Evolutionary conservation across 129 eudicot species (phyloP).

Genomic region (Mikania micrantha): DNA sequence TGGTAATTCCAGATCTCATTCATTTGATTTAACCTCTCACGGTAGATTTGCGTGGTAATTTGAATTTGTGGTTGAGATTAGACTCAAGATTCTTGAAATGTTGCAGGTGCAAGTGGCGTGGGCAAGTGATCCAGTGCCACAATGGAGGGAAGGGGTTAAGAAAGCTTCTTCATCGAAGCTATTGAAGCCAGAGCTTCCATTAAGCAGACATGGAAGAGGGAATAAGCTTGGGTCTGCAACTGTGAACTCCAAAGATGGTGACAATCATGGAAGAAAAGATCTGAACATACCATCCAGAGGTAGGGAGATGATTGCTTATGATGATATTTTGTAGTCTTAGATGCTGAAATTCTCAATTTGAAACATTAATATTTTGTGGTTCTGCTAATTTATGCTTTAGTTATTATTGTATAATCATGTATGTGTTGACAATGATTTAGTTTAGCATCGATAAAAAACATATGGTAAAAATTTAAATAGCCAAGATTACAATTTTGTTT

Average conservation of each 20-base stretch:
- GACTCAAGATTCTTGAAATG: not conserved
- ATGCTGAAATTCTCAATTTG: not conserved
- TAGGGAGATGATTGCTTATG: constrained; percentile 90
- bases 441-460: no score
- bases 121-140: constrained; percentile 69
- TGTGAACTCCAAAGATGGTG: constrained; percentile 57
- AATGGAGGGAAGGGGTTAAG: constrained; percentile 57
- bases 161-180: constrained; percentile 50
- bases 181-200: constrained; percentile 66
- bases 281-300: constrained; percentile 46
- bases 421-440: no score
- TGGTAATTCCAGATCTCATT: constrained; percentile 28
- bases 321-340: constrained; percentile 62
- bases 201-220: constrained; percentile 83
- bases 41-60: not conserved
- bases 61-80: no score
- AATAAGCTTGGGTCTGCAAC: constrained; percentile 68
- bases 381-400: constrained; percentile 10
- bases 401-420: not conserved
- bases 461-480: no score
- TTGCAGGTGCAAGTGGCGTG: constrained; percentile 71
- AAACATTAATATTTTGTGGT: not conserved
- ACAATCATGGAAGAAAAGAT: constrained; percentile 11
- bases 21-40: not conserved
- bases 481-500: no score